Percentiles rank a stretch among this genome's conserved stretches.
Conservation (phyloP, 2,329 filamentous ascomycete genomes). For the Aspergillus sp. region DNA sequence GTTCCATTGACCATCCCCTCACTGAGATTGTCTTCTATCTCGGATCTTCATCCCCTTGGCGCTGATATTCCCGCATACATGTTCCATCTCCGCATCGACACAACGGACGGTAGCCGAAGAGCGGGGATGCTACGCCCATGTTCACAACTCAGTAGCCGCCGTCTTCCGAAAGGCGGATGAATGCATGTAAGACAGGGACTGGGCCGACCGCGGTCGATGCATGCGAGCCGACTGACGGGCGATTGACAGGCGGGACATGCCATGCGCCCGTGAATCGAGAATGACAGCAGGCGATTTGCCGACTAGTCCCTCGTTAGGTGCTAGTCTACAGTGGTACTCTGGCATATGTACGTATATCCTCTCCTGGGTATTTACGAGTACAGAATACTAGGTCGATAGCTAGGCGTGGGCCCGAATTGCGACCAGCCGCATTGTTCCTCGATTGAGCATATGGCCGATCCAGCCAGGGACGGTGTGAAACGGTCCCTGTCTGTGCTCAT, state of each 20-base stretch:
- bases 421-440: background rate
- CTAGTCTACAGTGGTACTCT: conserved; percentile 1
- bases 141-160: background rate
- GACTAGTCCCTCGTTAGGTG: background rate
- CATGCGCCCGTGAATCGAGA: background rate
- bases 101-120: conserved; percentile 1
- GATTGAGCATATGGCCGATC: background rate
- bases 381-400: background rate
- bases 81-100: conserved; percentile 4
- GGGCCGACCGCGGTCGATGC: conserved; percentile 5
- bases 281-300: background rate
- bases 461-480: background rate
- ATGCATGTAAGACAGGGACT: background rate
- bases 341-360: background rate
- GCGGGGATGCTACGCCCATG: background rate
- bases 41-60: conserved; percentile 1
- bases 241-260: background rate
- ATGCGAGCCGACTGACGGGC: background rate
- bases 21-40: background rate
- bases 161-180: background rate
- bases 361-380: background rate
- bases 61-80: conserved; percentile 5
- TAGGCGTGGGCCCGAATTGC: background rate
- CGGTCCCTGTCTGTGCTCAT: conserved; percentile 6
- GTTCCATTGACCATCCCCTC: background rate